These are phyloP conservation scores for Hansenula lynferdii DNA, from an alignment of 1,139 yeast species.

Conservation along the genomic window DNA sequence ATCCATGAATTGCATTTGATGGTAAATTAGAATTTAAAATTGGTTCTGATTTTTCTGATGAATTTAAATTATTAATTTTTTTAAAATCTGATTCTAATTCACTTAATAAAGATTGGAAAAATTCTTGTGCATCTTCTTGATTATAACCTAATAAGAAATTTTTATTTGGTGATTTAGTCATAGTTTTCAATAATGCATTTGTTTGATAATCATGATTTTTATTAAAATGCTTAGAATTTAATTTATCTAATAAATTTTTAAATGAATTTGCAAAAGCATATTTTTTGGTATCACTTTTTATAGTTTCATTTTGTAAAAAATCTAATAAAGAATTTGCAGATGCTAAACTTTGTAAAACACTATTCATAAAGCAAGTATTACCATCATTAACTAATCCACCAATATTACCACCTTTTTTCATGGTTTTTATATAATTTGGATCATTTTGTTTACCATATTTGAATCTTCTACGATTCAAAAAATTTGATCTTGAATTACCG, in stretches of 20 bases:
- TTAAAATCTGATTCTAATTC: conserved; percentile 63
- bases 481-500: conserved; percentile 1
- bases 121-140: conserved; percentile 95
- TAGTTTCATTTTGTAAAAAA: conserved; percentile 44
- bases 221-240: conserved; percentile 49
- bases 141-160: conserved; percentile 76
- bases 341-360: conserved; percentile 79
- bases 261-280: conserved; percentile 51
- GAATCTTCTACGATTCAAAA: conserved; percentile 10
- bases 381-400: conserved; percentile 91
- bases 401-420: conserved; percentile 60
- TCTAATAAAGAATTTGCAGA: conserved; percentile 59
- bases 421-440: conserved; percentile 25
- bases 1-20: conserved; percentile 35
- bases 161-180: conserved; percentile 78
- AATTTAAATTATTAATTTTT: conserved; percentile 4
- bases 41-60: conserved; percentile 12
- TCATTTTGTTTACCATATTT: conserved; percentile 5
- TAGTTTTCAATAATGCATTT: conserved; percentile 53
- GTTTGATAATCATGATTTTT: conserved; percentile 63
- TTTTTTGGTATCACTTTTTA: conserved; percentile 21
- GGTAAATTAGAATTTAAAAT: conserved; percentile 26
- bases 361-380: conserved; percentile 91
- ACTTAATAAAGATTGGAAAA: conserved; percentile 74
- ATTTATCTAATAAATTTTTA: conserved; percentile 42